Evolutionary conservation across 2,329 filamentous ascomycete species (phyloP).

Genomic region (Aspergillus sojae): DNA sequence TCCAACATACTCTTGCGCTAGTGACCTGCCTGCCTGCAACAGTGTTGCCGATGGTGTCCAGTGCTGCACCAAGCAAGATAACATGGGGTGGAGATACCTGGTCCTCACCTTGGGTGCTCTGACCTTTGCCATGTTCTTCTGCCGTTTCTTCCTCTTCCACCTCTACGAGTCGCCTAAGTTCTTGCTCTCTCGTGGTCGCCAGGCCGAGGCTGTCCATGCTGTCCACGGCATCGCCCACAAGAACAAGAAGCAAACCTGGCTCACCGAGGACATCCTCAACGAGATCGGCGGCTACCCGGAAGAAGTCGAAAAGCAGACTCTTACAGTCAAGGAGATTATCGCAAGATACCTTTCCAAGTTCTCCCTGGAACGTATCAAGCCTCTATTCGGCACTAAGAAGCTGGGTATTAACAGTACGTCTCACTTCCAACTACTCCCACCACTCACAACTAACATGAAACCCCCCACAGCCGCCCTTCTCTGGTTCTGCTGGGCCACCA

Average conservation of each 20-base stretch:
- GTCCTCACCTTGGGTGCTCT: conserved; percentile 70
- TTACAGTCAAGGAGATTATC: conserved; percentile 54
- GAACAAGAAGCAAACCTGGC: conserved; percentile 71
- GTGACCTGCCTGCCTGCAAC: conserved; percentile 34
- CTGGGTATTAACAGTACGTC: conserved; percentile 51
- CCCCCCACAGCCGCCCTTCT: conserved; percentile 48
- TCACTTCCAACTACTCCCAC: conserved; percentile 43
- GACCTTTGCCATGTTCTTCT: conserved; percentile 76
- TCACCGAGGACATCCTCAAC: conserved; percentile 71
- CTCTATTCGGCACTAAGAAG: conserved; percentile 59
- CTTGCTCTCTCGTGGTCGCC: conserved; percentile 73
- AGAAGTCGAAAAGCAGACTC: conserved; percentile 41
- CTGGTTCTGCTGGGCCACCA: conserved; percentile 80
- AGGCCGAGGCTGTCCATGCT: conserved; percentile 77
- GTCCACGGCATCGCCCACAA: conserved; percentile 76
- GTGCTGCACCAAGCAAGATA: conserved; percentile 55
- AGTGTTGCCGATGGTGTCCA: conserved; percentile 29
- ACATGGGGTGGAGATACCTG: conserved; percentile 76
- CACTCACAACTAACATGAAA: conserved; percentile 42
- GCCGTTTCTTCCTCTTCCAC: conserved; percentile 78
- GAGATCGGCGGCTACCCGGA: conserved; percentile 55
- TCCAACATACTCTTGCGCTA: conserved; percentile 61
- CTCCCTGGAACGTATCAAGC: conserved; percentile 66
- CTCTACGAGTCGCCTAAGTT: conserved; percentile 87
- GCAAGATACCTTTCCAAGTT: conserved; percentile 66